phyloP scores from a whole-genome alignment of 768 basidiomycete species.

The Phylloporus arenicola region DNA sequence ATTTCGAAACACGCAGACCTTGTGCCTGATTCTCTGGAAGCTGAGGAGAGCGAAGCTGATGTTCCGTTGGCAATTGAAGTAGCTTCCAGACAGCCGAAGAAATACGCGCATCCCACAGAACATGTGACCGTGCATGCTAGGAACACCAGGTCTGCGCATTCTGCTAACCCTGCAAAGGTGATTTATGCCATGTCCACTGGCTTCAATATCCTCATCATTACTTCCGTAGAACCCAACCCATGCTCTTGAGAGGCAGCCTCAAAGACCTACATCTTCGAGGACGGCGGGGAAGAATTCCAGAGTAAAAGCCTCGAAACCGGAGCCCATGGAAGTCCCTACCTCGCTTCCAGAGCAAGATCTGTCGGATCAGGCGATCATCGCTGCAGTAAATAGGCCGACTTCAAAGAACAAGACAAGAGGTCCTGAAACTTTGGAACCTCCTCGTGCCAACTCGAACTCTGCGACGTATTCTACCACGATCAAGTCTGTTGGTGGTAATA shows the following conservation, averaged over 20 bases:
- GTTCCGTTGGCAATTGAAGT: slow-evolving; percentile 38
- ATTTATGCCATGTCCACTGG: neutral
- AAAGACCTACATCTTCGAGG: slow-evolving; percentile 5
- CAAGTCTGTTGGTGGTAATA: slow-evolving; percentile 12
- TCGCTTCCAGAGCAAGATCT: slow-evolving; percentile 55
- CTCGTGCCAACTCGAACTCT: slow-evolving; percentile 2
- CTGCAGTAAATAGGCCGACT: slow-evolving; percentile 1
- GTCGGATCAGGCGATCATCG: slow-evolving; percentile 5
- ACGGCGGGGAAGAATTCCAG: slow-evolving; percentile 9
- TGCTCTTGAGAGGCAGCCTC: slow-evolving; percentile 5
- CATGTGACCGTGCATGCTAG: slow-evolving; percentile 2
- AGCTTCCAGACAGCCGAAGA: slow-evolving; percentile 17
- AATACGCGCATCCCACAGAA: neutral
- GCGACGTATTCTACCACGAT: slow-evolving; percentile 1
- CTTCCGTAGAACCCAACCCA: slow-evolving; percentile 1
- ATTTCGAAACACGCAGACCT: slow-evolving; percentile 22
- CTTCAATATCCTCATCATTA: neutral
- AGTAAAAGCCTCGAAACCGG: slow-evolving; percentile 16
- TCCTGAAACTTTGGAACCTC: neutral
- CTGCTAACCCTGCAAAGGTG: slow-evolving; percentile 16
- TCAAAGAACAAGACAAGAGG: slow-evolving; percentile 6
- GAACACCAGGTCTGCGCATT: slow-evolving; percentile 3
- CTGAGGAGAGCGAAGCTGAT: slow-evolving; percentile 33
- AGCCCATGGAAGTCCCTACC: slow-evolving; percentile 45
- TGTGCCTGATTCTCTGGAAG: slow-evolving; percentile 25